These are phyloP conservation scores for Magnaporthiopsis rhizophila DNA, from an alignment of 2,329 filamentous ascomycete species.

Conservation along the genomic window DNA sequence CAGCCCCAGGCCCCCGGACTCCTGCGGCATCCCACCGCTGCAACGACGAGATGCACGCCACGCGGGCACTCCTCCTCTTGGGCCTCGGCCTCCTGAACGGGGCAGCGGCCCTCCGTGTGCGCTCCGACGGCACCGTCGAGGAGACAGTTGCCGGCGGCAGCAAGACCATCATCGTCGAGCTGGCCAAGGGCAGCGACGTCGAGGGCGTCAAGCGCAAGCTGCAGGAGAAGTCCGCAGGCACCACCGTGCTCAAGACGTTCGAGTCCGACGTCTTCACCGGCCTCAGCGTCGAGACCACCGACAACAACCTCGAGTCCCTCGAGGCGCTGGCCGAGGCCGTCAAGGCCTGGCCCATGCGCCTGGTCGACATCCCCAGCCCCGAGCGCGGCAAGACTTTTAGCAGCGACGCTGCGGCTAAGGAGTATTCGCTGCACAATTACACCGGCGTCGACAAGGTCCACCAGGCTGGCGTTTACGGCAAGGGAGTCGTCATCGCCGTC, in stretches of 20 bases:
- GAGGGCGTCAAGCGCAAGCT: neutral
- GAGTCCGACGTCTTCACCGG: conserved; percentile 5
- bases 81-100: neutral
- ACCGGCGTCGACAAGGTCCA: conserved; percentile 17
- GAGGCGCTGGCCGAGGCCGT: conserved; percentile 1
- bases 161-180: neutral
- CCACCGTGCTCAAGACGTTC: neutral
- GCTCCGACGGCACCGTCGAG: neutral
- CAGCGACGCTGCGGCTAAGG: conserved; percentile 12
- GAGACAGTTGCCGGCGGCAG: neutral
- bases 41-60: neutral
- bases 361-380: conserved; percentile 1
- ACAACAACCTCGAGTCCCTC: conserved; percentile 4
- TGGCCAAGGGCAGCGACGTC: neutral
- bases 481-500: conserved; percentile 13
- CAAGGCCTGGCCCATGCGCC: conserved; percentile 4
- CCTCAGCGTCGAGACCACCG: conserved; percentile 5
- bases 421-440: conserved; percentile 15
- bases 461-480: conserved; percentile 11
- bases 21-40: neutral
- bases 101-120: neutral
- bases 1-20: neutral
- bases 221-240: neutral
- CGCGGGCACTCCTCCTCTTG: neutral
- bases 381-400: conserved; percentile 11